phyloP scores from a whole-genome alignment of 169 alveolate species.

The Cryptosporidium muris region DNA sequence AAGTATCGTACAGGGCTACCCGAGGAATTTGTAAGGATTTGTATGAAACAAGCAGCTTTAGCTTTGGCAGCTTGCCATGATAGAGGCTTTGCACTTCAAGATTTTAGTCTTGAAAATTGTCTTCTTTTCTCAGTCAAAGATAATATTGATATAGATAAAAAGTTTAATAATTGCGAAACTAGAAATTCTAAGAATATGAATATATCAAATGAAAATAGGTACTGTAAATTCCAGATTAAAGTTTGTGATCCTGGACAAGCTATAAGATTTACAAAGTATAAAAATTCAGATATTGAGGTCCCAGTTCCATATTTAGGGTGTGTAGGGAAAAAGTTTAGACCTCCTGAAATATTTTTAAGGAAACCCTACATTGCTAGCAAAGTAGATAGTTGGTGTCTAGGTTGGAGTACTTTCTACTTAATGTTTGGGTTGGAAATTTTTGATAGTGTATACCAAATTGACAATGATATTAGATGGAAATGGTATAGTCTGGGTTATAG shows the following conservation, averaged over 20 bases:
- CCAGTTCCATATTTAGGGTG: constrained; percentile 69
- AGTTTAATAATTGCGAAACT: background rate
- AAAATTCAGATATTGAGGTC: constrained; percentile 5
- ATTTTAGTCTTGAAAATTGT: constrained; percentile 74
- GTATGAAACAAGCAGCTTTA: constrained; percentile 57
- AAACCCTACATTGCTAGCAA: constrained; percentile 72
- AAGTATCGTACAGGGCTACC: constrained; percentile 28
- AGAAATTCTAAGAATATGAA: background rate
- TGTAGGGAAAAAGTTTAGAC: constrained; percentile 73
- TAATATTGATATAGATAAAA: background rate
- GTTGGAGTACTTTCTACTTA: constrained; percentile 75
- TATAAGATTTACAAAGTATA: constrained; percentile 28
- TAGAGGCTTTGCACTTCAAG: constrained; percentile 75
- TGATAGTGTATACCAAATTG: constrained; percentile 57
- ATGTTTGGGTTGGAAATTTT: constrained; percentile 45
- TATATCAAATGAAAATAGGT: background rate
- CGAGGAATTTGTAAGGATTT: constrained; percentile 9
- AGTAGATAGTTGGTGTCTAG: constrained; percentile 76
- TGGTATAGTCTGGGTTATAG: constrained; percentile 63
- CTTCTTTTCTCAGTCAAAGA: constrained; percentile 46
- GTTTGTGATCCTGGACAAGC: constrained; percentile 77
- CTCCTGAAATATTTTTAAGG: constrained; percentile 70
- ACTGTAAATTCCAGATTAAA: constrained; percentile 27
- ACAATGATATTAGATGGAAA: constrained; percentile 60
- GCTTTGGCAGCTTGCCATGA: constrained; percentile 45